Conservation (phyloP, 2,329 filamentous ascomycete species). For the Beauveria sp. region DNA sequence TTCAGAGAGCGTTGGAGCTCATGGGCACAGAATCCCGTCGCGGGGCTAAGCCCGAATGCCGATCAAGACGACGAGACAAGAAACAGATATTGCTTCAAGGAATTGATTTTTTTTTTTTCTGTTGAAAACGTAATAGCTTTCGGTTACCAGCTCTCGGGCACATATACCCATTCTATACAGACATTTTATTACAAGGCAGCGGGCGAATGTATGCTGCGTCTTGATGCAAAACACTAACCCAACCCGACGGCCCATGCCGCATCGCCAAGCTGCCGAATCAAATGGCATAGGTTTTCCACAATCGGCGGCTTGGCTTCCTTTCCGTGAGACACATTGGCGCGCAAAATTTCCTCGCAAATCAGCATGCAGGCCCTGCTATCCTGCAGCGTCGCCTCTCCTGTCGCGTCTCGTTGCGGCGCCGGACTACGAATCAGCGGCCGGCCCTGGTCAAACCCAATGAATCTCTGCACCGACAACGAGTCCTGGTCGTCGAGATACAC, state of each 20-base stretch:
- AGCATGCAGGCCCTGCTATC: slow-evolving; percentile 54
- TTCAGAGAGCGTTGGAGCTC: no score
- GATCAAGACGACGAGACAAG: no score
- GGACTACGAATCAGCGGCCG: slow-evolving; percentile 40
- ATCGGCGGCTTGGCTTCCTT: slow-evolving; percentile 47
- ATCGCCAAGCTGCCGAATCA: slow-evolving; percentile 54
- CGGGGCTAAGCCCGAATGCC: no score
- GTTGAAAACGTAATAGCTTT: no score
- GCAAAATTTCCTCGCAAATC: slow-evolving; percentile 48
- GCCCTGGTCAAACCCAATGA: slow-evolving; percentile 48
- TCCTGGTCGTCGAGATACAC: slow-evolving; percentile 52
- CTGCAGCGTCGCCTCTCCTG: slow-evolving; percentile 36
- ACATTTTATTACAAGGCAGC: neutral
- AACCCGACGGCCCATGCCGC: slow-evolving; percentile 36
- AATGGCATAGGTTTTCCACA: slow-evolving; percentile 58
- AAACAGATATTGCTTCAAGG: no score
- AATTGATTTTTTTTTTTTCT: no score
- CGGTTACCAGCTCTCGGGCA: neutral
- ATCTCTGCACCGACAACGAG: slow-evolving; percentile 45
- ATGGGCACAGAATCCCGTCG: no score
- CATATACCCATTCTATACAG: neutral
- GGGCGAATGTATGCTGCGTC: neutral
- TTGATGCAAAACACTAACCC: slow-evolving; percentile 10
- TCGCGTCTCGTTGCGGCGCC: slow-evolving; percentile 18
- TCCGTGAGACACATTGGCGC: slow-evolving; percentile 39